phyloP scores from a whole-genome alignment of 805 yeast genomes.

The Scheffersomyces spartinae region DNA sequence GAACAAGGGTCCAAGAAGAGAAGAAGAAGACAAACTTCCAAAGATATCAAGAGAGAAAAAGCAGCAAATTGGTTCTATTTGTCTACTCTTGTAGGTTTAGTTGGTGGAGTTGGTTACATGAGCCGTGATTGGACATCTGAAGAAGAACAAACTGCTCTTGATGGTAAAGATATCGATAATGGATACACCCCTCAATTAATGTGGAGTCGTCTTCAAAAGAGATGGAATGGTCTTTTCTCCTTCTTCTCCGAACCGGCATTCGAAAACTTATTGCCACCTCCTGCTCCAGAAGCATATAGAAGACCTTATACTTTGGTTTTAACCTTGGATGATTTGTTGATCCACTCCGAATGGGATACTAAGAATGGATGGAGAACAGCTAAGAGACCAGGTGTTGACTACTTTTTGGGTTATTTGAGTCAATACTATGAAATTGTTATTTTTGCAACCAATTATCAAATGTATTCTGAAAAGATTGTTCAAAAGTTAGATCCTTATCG shows the following conservation, averaged over 20 bases:
- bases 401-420: slow-evolving; percentile 86
- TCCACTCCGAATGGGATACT: slow-evolving; percentile 87
- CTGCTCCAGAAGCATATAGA: slow-evolving; percentile 82
- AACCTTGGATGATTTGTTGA: slow-evolving; percentile 78
- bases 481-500: slow-evolving; percentile 88
- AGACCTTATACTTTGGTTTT: slow-evolving; percentile 87
- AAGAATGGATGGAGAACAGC: slow-evolving; percentile 97
- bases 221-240: slow-evolving; percentile 66
- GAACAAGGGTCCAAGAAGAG: slow-evolving; percentile 31
- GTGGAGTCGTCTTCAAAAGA: slow-evolving; percentile 56
- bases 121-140: slow-evolving; percentile 79
- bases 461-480: slow-evolving; percentile 74
- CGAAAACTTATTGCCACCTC: slow-evolving; percentile 88
- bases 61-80: slow-evolving; percentile 67
- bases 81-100: slow-evolving; percentile 35
- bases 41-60: slow-evolving; percentile 74
- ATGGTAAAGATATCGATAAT: slow-evolving; percentile 42
- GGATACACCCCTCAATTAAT: slow-evolving; percentile 60
- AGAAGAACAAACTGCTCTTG: slow-evolving; percentile 46
- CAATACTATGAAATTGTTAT: slow-evolving; percentile 94
- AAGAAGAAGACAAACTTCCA: slow-evolving; percentile 48
- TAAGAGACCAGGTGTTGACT: slow-evolving; percentile 96
- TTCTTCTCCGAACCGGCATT: slow-evolving; percentile 90
- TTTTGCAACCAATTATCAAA: slow-evolving; percentile 76
- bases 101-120: slow-evolving; percentile 51